These are phyloP conservation scores for Coemansia erecta DNA, from an alignment of 192 early-diverging fungal species.

Conservation along the genomic window DNA sequence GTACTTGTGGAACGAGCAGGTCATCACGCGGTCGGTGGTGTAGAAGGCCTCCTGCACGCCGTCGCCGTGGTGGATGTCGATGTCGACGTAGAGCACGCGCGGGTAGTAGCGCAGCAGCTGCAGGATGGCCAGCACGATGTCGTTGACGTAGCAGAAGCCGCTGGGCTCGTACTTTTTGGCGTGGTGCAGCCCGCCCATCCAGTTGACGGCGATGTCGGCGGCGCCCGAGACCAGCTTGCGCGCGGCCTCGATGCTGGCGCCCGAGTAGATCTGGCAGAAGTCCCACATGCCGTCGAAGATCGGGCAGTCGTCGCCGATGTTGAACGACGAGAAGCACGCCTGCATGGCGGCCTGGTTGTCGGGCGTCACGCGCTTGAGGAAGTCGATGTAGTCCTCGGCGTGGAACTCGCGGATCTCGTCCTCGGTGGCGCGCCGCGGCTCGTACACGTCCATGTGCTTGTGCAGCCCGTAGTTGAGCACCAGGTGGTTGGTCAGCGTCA, in stretches of 20 bases:
- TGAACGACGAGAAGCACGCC: conserved; percentile 67
- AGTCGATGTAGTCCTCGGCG: conserved; percentile 93
- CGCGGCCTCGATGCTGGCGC: conserved; percentile 91
- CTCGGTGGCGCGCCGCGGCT: conserved; percentile 82
- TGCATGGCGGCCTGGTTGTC: conserved; percentile 62
- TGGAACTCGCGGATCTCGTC: conserved; percentile 94
- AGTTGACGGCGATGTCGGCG: conserved; percentile 90
- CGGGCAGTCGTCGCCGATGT: conserved; percentile 97
- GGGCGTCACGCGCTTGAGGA: conserved; percentile 81
- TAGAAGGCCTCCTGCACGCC: conserved; percentile 96
- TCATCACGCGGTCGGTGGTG: conserved; percentile 92
- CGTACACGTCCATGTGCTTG: conserved; percentile 83
- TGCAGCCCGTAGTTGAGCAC: conserved; percentile 90
- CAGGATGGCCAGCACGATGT: conserved; percentile 84
- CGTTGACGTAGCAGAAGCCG: conserved; percentile 95
- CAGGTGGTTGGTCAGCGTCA: conserved; percentile 92
- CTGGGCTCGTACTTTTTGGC: conserved; percentile 83
- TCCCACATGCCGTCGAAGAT: conserved; percentile 97
- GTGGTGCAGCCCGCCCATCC: conserved; percentile 87
- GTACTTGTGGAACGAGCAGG: conserved; percentile 93
- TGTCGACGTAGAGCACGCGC: conserved; percentile 93
- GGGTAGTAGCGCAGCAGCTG: conserved; percentile 71
- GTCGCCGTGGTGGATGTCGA: conserved; percentile 92
- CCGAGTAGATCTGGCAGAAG: conserved; percentile 88
- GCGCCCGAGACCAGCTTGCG: conserved; percentile 74